phyloP scores from a whole-genome alignment of 1,139 yeast genomes.

The Ogataea hybrid region DNA sequence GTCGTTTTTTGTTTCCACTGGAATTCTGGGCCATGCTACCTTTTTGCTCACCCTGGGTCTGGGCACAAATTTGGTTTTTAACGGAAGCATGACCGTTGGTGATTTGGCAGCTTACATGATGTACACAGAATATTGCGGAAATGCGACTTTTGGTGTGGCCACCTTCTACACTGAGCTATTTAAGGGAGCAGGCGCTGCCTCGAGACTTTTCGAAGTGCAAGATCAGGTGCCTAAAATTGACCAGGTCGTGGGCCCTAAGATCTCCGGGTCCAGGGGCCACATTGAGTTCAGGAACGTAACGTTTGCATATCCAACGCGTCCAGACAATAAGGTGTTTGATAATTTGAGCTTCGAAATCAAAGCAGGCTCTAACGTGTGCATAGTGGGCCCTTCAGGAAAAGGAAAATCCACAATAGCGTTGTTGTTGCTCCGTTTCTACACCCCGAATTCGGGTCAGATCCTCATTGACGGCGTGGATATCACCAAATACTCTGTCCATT shows the following conservation, averaged over 20 bases:
- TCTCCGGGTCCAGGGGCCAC: conserved; percentile 41
- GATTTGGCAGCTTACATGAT: conserved; percentile 90
- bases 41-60: conserved; percentile 72
- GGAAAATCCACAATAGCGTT: conserved; percentile 93
- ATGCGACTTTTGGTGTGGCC: conserved; percentile 85
- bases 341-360: conserved; percentile 64
- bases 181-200: conserved; percentile 98
- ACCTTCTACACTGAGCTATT: conserved; percentile 89
- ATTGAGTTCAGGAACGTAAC: conserved; percentile 65
- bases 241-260: conserved; percentile 56
- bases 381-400: conserved; percentile 95
- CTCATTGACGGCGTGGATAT: conserved; percentile 70
- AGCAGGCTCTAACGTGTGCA: conserved; percentile 85
- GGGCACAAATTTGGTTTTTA: conserved; percentile 76
- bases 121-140: conserved; percentile 91
- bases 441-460: conserved; percentile 66
- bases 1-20: conserved; percentile 73
- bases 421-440: conserved; percentile 74
- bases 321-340: conserved; percentile 65
- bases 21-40: conserved; percentile 77
- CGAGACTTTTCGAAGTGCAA: conserved; percentile 82
- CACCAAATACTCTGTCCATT: conserved; percentile 65
- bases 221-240: conserved; percentile 72
- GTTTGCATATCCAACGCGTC: conserved; percentile 87
- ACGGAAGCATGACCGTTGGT: conserved; percentile 76